Percentiles rank a stretch among this genome's conserved stretches.
Evolutionary conservation across 2,329 filamentous ascomycete genomes (phyloP).

Genomic region (Monosporascus sp.): DNA sequence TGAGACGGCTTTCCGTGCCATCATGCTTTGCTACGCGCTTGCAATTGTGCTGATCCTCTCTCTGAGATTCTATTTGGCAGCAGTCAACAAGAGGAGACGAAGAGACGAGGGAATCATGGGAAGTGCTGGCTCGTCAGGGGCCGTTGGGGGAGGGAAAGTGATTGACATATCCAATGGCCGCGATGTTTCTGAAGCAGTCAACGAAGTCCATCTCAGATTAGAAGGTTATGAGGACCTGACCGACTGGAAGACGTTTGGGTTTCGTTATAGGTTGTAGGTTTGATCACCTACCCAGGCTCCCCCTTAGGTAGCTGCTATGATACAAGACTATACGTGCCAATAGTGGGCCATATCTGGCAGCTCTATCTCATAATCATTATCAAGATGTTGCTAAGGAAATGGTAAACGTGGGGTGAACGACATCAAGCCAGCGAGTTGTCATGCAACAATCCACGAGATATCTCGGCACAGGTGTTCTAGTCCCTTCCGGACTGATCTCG

Average conservation of each 20-base stretch:
- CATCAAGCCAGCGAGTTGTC: neutral
- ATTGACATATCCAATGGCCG: constrained; percentile 18
- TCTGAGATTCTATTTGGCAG: constrained; percentile 42
- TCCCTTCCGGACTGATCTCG: neutral
- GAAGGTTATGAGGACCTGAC: constrained; percentile 53
- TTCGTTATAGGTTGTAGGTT: constrained; percentile 48
- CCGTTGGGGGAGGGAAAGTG: constrained; percentile 32
- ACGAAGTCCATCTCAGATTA: constrained; percentile 31
- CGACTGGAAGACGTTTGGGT: constrained; percentile 54
- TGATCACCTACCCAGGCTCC: neutral
- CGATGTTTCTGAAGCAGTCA: constrained; percentile 25
- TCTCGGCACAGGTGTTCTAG: neutral
- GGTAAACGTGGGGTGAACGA: neutral
- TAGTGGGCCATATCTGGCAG: neutral
- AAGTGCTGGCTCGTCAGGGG: constrained; percentile 35
- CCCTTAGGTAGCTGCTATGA: neutral
- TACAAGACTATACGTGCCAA: neutral
- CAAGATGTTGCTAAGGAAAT: neutral
- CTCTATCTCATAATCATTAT: neutral
- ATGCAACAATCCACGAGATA: neutral
- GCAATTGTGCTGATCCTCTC: constrained; percentile 37
- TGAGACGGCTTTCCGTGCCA: constrained; percentile 47
- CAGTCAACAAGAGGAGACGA: constrained; percentile 37
- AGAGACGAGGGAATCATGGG: constrained; percentile 39
- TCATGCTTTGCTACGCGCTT: constrained; percentile 51